Conservation (phyloP, 805 yeast species). For the Candida golubevii region DNA sequence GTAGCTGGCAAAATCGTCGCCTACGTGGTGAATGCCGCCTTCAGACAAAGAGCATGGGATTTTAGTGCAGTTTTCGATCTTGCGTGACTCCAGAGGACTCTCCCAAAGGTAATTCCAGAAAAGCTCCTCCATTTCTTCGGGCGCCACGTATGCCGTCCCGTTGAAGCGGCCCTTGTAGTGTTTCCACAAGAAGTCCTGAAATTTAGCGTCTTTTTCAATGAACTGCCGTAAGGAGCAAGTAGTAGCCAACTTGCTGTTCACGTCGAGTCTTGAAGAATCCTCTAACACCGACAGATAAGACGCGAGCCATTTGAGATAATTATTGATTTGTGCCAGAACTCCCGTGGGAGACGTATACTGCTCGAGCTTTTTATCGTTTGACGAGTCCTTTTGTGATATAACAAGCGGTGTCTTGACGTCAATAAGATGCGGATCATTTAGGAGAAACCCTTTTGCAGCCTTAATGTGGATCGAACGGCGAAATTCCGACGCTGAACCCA, state of each 20-base stretch:
- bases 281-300: constrained; percentile 12
- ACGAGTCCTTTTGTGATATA: constrained; percentile 5
- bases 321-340: constrained; percentile 14
- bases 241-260: constrained; percentile 39
- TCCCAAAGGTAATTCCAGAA: constrained; percentile 35
- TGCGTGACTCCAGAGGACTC: constrained; percentile 1
- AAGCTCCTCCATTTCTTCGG: constrained; percentile 29
- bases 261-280: constrained; percentile 15
- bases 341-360: constrained; percentile 8
- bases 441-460: constrained; percentile 47
- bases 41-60: constrained; percentile 1
- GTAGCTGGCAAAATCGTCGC: constrained; percentile 17
- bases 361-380: constrained; percentile 1
- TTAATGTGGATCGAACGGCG: constrained; percentile 44
- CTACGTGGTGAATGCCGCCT: constrained; percentile 2
- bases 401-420: constrained; percentile 31
- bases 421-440: constrained; percentile 46
- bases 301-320: constrained; percentile 16
- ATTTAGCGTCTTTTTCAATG: constrained; percentile 49
- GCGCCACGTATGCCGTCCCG: neutral
- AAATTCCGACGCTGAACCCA: constrained; percentile 44
- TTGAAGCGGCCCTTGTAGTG: neutral
- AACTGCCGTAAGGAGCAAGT: constrained; percentile 54
- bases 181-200: constrained; percentile 30
- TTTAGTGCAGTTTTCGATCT: constrained; percentile 6